Evolutionary conservation across 2,329 filamentous ascomycete genomes (phyloP), one percentile per base, ranked within the genome.

Genomic region (Didymella exigua): DNA sequence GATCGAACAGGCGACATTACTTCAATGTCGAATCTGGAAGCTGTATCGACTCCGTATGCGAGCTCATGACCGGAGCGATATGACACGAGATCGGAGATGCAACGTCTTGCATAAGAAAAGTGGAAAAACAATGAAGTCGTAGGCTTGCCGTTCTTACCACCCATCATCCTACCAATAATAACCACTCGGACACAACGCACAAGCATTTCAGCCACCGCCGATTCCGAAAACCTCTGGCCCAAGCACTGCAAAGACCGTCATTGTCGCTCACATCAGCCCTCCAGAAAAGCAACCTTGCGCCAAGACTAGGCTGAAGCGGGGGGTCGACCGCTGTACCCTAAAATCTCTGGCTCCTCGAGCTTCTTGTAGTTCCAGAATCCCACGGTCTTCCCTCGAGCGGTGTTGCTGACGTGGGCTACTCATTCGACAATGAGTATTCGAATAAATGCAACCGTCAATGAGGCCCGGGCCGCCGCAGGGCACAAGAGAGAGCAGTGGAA

Each of bases 171-270:
- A 55, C 67, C 70, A 72, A 73, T 72, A 61, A 66, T 58, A 61
- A 59, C 56, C 58, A 54, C 60, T 63, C 59, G 63, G 63, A 61
- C 62, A 71, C 68, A 64, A 68, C 70, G 71, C 71, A 74, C 71
- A 71, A 71, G 69, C 71, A 68, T 66, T 68, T 73, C 70, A 73
- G 71, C 70, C 70, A 73, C 70, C 67, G 64, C 69, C 67, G 68
- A 67, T 69, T 74, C 65, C 68, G 70, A 74, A 62, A 62, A 65
- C 66, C 69, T 67, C 65, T 61, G 70, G 71, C 65, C 71, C 69
- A 68, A 67, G 67, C 71, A 69, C 69, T 65, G 69, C 65, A 64
- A 67, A 50, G 52, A 42, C 52, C 34, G 42, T 67, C 70, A 70
- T 66, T 61, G 68, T 70, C 70, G 69, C 66, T 68, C 63, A 67